Evolutionary conservation across 495 filamentous ascomycete species (phyloP).

Genomic region (Aspergillus sparsus): DNA sequence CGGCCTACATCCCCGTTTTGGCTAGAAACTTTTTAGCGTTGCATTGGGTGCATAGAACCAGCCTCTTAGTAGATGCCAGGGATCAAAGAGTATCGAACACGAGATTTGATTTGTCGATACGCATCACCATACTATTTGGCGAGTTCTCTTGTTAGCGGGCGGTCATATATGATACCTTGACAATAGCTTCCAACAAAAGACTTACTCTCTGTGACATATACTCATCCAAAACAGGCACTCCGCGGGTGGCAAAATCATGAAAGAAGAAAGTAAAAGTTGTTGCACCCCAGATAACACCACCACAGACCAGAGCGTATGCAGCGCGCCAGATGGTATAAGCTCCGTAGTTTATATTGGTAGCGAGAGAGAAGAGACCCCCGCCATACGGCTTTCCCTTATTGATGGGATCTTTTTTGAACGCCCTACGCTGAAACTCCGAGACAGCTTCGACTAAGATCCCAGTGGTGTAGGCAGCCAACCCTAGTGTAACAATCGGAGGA

Average conservation of each 20-base stretch:
- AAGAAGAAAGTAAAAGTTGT: constrained; percentile 41
- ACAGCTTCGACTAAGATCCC: constrained; percentile 52
- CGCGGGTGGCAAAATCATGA: constrained; percentile 47
- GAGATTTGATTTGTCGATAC: not conserved
- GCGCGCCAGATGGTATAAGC: constrained; percentile 58
- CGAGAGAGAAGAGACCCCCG: constrained; percentile 52
- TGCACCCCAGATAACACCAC: constrained; percentile 47
- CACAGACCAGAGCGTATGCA: constrained; percentile 50
- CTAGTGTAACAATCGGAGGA: constrained; percentile 39
- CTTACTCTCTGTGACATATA: constrained; percentile 41
- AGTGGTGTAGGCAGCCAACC: constrained; percentile 42
- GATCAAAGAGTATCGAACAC: not conserved
- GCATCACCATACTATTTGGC: not conserved
- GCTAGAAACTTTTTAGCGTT: too few species aligned
- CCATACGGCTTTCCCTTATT: constrained; percentile 58
- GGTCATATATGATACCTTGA: not conserved
- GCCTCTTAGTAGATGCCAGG: not conserved
- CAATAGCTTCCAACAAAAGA: too few species aligned
- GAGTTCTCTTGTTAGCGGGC: not conserved
- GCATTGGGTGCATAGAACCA: too few species aligned
- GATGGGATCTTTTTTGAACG: constrained; percentile 52
- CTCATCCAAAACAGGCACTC: constrained; percentile 48
- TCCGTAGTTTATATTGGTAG: constrained; percentile 62
- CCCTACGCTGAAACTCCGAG: constrained; percentile 53
- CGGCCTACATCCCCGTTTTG: too few species aligned